Evolutionary conservation across 139 green algal genomes (phyloP), one percentile per base, ranked within the genome.

Genomic region (Chlorella ohadii): DNA sequence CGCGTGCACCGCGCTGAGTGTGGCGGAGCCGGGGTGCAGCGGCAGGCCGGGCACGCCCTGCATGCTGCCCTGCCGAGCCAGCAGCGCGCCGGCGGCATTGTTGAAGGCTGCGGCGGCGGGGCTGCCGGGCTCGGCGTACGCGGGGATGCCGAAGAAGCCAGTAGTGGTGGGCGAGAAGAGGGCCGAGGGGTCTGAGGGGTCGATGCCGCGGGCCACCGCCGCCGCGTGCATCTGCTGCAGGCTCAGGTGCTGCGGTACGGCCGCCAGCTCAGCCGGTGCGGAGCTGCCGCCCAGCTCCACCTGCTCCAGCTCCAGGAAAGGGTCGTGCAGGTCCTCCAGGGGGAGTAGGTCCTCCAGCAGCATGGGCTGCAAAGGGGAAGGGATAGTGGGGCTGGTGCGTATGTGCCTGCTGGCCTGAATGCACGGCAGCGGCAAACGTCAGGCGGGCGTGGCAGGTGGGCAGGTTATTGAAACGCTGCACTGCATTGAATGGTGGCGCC

Each of bases 281-380:
- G 22, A 16, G 70, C 39, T 9, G 70, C 70, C 47, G 39, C 12
- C 70, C 70, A 56, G 33, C 16, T 47, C 77, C 51, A 59, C 51
- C 12, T 20, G 12, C 2, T 59, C 51, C 51, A 59, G 51, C n/a
- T 83, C 65, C 55, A 83, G 55, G 38, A 84, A 78, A 5, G 66
- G 68, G 47, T 77, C 68, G 34, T 77, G 78, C 78, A 84, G 78
- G 78, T 84, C 78, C 25, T 67, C 47, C 59, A 84, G 59, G 7
- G 68, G 55, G 55, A 83, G 65, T 31, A 83, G 65, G 55, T 73
- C 77, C 19, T 78, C 65, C 28, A 83, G 55, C 77, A 83, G 51
- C 51, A 59, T 59, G 51, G 51, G 51, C 51, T 59, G 51, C 51
- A 59, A 13, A 13, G 51, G 51, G 9, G 7, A 11, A 11, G 11